phyloP scores from a whole-genome alignment of 2,329 filamentous ascomycete species.

The Hortaea werneckii region DNA sequence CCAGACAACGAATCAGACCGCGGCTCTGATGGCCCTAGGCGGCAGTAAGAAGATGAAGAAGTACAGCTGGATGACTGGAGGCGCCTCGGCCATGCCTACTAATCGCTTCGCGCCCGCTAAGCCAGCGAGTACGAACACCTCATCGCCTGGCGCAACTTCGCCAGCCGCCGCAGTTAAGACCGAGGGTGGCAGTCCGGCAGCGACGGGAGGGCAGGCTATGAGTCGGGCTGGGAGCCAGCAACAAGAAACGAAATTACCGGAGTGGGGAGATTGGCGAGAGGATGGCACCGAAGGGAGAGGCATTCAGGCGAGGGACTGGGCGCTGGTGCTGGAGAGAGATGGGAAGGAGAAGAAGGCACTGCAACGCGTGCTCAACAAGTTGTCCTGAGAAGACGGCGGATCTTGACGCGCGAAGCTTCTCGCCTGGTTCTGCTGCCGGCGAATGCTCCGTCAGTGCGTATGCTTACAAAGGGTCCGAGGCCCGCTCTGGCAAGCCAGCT shows the following conservation, averaged over 20 bases:
- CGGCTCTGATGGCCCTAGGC: constrained; percentile 59
- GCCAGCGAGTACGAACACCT: neutral
- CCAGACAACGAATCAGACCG: constrained; percentile 73
- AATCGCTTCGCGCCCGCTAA: constrained; percentile 18
- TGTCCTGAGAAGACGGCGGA: constrained; percentile 1
- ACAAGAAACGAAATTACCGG: constrained; percentile 12
- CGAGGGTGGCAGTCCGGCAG: constrained; percentile 2
- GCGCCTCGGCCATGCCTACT: constrained; percentile 47
- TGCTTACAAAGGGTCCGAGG: too few relatives aligned
- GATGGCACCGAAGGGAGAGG: constrained; percentile 64
- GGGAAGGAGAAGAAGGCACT: constrained; percentile 56
- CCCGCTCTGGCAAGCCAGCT: too few relatives aligned
- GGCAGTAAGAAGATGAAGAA: constrained; percentile 48
- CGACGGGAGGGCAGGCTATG: neutral
- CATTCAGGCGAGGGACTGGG: constrained; percentile 76
- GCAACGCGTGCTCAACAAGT: constrained; percentile 38
- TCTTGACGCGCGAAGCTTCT: neutral
- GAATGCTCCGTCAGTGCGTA: neutral
- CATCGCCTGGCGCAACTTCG: neutral
- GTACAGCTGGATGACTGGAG: constrained; percentile 65
- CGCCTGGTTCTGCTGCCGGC: neutral
- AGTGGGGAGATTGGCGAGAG: constrained; percentile 46
- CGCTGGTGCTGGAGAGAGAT: constrained; percentile 69
- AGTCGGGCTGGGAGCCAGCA: neutral
- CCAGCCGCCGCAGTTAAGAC: constrained; percentile 5